Evolutionary conservation across 768 basidiomycete species (phyloP).

Genomic region (Phlebiopsis flavidoalba): DNA sequence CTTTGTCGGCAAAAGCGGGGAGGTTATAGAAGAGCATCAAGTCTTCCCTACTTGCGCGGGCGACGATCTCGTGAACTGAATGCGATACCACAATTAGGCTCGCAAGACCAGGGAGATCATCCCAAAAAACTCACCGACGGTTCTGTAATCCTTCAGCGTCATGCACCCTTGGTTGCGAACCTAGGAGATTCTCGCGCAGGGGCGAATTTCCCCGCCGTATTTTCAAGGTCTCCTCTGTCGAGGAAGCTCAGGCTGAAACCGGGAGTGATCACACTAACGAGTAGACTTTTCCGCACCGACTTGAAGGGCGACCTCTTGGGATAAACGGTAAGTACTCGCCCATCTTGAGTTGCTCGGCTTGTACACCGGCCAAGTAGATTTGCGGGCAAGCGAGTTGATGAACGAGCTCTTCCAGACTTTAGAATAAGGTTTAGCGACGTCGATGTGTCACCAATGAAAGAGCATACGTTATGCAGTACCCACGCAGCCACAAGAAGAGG

Average conservation of each 20-base stretch:
- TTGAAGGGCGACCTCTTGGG: constrained; percentile 54
- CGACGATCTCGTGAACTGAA: constrained; percentile 63
- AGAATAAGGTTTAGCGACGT: not conserved
- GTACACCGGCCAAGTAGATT: constrained; percentile 52
- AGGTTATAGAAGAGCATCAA: constrained; percentile 86
- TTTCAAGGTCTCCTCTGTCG: constrained; percentile 31
- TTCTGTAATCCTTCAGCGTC: constrained; percentile 81
- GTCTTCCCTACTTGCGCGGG: constrained; percentile 68
- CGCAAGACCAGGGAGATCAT: constrained; percentile 6
- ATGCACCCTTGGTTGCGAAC: constrained; percentile 76
- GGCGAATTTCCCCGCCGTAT: constrained; percentile 32
- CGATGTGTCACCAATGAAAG: not conserved
- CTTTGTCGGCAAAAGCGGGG: constrained; percentile 69
- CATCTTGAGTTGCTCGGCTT: constrained; percentile 38
- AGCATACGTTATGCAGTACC: constrained; percentile 81
- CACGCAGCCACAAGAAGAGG: constrained; percentile 65
- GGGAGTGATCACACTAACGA: constrained; percentile 83
- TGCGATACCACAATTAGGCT: not conserved
- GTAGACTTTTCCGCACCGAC: constrained; percentile 45
- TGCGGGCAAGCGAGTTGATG: constrained; percentile 69
- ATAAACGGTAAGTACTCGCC: constrained; percentile 67
- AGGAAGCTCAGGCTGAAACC: constrained; percentile 63
- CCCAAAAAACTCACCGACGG: constrained; percentile 50
- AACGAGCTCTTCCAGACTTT: constrained; percentile 83
- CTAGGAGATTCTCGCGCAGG: constrained; percentile 75